These are phyloP conservation scores for Leptodermis oblonga DNA, from an alignment of 257 asterid genomes.

Conservation along the genomic window DNA sequence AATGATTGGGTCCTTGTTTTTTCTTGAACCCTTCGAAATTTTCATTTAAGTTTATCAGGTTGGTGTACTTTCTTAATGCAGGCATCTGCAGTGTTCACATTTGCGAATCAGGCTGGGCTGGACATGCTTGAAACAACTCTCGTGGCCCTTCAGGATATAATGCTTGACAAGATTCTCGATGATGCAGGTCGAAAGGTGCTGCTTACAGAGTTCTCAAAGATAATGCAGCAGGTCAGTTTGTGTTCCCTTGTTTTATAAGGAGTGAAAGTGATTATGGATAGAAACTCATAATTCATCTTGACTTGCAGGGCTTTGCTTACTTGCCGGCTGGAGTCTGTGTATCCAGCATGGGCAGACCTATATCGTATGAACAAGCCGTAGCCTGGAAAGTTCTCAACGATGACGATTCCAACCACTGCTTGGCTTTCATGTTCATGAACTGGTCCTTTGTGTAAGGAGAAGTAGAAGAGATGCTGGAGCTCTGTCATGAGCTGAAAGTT, in stretches of 20 bases:
- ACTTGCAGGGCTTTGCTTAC: constrained; percentile 69
- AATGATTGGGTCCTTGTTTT: neutral
- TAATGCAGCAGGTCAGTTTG: constrained; percentile 80
- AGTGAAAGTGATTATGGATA: neutral
- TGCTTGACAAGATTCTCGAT: constrained; percentile 83
- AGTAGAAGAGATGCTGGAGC: neutral
- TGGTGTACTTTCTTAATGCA: constrained; percentile 24
- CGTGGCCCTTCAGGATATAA: constrained; percentile 82
- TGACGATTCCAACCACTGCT: constrained; percentile 71
- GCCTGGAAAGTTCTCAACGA: constrained; percentile 90
- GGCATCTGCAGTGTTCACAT: constrained; percentile 83
- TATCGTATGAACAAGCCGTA: constrained; percentile 75
- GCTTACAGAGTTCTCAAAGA: constrained; percentile 73
- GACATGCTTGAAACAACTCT: constrained; percentile 98
- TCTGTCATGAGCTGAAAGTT: constrained; percentile 7
- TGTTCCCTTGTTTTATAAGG: neutral
- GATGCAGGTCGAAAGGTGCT: constrained; percentile 79
- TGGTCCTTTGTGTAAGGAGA: constrained; percentile 68
- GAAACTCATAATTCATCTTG: neutral
- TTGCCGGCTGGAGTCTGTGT: constrained; percentile 76
- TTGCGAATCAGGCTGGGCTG: constrained; percentile 93
- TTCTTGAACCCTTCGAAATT: neutral
- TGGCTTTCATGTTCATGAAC: constrained; percentile 91
- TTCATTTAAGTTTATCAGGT: neutral
- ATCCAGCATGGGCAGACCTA: constrained; percentile 92